Evolutionary conservation across 306 rosid genomes (phyloP).

Genomic region (Cicer arietinum): DNA sequence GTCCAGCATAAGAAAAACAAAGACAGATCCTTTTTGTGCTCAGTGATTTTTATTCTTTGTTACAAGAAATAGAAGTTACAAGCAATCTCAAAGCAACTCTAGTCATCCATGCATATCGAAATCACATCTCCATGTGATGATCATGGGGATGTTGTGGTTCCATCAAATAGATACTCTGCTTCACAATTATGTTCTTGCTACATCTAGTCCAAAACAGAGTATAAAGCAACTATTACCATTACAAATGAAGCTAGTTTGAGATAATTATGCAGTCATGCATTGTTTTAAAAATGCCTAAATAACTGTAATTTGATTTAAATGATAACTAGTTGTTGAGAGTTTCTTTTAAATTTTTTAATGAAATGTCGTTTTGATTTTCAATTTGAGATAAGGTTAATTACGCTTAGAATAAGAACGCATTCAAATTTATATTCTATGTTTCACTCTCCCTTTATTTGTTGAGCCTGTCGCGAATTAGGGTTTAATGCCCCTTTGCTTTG

Average conservation of each 20-base stretch:
- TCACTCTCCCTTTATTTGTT: no score
- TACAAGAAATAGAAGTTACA: not conserved
- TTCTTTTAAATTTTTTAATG: no score
- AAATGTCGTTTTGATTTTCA: no score
- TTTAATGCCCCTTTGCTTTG: no score
- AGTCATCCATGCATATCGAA: constrained; percentile 6
- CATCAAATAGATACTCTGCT: constrained; percentile 11
- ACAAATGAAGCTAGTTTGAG: not conserved
- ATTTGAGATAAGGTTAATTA: no score
- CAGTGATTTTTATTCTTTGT: not conserved
- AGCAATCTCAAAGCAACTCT: constrained; percentile 1
- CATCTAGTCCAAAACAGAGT: not conserved
- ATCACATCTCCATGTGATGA: not conserved
- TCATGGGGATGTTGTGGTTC: constrained; percentile 6
- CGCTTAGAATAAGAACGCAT: no score
- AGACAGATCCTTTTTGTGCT: not conserved
- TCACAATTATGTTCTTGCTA: not conserved
- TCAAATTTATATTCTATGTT: no score
- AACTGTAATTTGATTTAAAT: no score
- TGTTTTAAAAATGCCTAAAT: no score
- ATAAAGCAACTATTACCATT: not conserved
- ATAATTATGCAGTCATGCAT: not conserved
- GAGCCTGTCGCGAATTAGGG: no score
- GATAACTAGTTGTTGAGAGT: no score
- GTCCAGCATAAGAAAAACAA: not conserved